phyloP scores from a whole-genome alignment of 495 filamentous ascomycete species.

The Sabuloglossum arenarium region DNA sequence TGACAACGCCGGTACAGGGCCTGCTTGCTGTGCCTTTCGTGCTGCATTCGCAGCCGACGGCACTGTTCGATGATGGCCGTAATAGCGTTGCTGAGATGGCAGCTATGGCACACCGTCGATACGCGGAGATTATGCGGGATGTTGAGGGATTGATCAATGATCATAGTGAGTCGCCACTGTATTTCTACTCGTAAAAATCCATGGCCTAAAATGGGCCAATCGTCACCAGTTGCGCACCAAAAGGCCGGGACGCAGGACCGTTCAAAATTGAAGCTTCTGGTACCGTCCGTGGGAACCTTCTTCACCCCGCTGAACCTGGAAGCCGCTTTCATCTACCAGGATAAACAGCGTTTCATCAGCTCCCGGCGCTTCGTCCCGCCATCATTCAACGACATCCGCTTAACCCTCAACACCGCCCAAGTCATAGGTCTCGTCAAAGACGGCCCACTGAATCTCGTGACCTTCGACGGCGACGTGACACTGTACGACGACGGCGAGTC shows the following conservation, averaged over 20 bases:
- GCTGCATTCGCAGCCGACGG: constrained; percentile 83
- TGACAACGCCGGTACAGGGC: constrained; percentile 23
- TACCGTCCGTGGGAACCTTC: constrained; percentile 75
- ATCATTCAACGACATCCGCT: constrained; percentile 89
- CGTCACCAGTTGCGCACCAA: constrained; percentile 41
- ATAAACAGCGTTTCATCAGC: constrained; percentile 65
- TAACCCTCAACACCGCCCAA: constrained; percentile 89
- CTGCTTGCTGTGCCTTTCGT: constrained; percentile 93
- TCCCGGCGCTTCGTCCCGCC: constrained; percentile 85
- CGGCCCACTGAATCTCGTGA: constrained; percentile 56
- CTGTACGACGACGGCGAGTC: constrained; percentile 85
- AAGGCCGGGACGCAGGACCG: constrained; percentile 34
- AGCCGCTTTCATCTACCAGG: constrained; percentile 81
- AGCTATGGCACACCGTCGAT: constrained; percentile 51
- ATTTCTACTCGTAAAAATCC: constrained; percentile 5
- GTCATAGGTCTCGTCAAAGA: constrained; percentile 58
- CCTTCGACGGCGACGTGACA: constrained; percentile 95
- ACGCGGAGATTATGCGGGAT: constrained; percentile 89
- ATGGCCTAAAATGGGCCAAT: not conserved
- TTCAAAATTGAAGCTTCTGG: constrained; percentile 83
- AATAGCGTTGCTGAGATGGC: constrained; percentile 40
- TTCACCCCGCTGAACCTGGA: constrained; percentile 74
- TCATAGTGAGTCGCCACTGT: constrained; percentile 42
- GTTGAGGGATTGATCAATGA: constrained; percentile 80
- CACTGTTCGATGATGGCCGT: constrained; percentile 43